Evolutionary conservation across 208 protist genomes (phyloP), one percentile per base, ranked within the genome.

Genomic region (Trypanosoma grayi): DNA sequence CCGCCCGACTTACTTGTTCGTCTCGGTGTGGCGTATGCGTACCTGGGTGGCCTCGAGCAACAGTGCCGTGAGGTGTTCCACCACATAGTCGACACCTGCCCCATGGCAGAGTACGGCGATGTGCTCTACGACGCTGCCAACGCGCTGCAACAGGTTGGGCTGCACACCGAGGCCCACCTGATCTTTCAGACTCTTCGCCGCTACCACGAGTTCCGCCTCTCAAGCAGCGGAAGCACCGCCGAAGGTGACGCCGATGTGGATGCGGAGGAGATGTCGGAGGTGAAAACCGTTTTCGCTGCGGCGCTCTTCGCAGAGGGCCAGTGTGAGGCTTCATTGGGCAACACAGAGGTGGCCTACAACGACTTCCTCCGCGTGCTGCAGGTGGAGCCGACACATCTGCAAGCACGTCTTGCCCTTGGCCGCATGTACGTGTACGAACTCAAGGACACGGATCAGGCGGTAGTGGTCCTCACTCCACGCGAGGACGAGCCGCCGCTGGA

Each of bases 1-100:
- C 90, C 83, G 22, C 90, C 90, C 2, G 90, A 95, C 61, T 68
- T 95, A 8, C 73, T 95, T 27, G 75, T 90, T 20, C 85, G 90
- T 11, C 74, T 90, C 16, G 82, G 77, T n/a, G 82, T 83, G 22
- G 85, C 90, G 10, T 92, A 90, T 61, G 90, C 82, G 22, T 92
- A 82, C 54, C 56, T 88, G 16, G 89, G 83, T 31, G 79, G 74
- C 10, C 51, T 65, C 3, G 71, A 82, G 48, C 68, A 82, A 37
- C 79, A 76, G 14, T 93, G 89, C 58, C 73, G 71, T 13, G 79
- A 90, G 60, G 77, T 95, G n/a, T 85, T 95, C 59, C 66, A 82
- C 33, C 74, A 90, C 63, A 74, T 95, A 51, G 36, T 92, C 25
- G 71, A 83, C 27, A 79, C 75, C n/a, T 95, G 85, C 60, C 55